Percentiles rank a stretch among this genome's conserved stretches.
These are phyloP conservation scores for Eimeria zaria DNA, from an alignment of 169 alveolate species.

Conservation along the genomic window DNA sequence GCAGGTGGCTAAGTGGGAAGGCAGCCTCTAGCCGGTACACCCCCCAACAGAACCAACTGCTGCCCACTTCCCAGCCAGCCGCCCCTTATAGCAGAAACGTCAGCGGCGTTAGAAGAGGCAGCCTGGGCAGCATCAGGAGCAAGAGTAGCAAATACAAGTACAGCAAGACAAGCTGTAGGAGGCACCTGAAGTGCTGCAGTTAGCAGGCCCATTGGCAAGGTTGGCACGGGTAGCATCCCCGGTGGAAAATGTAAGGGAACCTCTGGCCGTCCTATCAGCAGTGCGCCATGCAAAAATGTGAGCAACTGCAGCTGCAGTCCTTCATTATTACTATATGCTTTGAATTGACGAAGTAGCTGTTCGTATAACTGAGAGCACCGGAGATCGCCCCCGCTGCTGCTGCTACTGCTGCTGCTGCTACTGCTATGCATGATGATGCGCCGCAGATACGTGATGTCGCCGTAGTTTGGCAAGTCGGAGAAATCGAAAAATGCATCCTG, in stretches of 20 bases:
- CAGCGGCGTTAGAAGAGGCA: not conserved
- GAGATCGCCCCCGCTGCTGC: conserved; percentile 34
- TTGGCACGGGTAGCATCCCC: conserved; percentile 24
- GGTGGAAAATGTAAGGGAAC: conserved; percentile 17
- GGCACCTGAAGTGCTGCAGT: conserved; percentile 53
- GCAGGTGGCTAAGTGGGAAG: not conserved
- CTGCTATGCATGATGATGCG: conserved; percentile 27
- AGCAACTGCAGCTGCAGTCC: conserved; percentile 52
- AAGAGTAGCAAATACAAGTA: not conserved
- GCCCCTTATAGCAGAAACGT: not conserved
- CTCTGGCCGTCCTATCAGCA: conserved; percentile 50
- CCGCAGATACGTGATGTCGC: conserved; percentile 42
- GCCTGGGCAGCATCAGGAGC: conserved; percentile 12
- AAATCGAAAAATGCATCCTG: conserved; percentile 33
- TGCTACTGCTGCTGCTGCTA: conserved; percentile 39
- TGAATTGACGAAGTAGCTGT: conserved; percentile 48
- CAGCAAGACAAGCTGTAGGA: not conserved
- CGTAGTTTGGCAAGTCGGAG: conserved; percentile 59
- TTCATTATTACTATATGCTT: conserved; percentile 32
- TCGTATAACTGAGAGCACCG: conserved; percentile 49
- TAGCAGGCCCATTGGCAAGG: conserved; percentile 58
- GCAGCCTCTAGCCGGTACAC: not conserved
- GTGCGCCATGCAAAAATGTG: conserved; percentile 48
- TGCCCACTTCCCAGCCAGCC: not conserved
- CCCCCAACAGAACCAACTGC: not conserved